Base-by-base conservation (phyloP, 1,139 yeast species). In the Debaryomycetaceae sp. region DNA sequence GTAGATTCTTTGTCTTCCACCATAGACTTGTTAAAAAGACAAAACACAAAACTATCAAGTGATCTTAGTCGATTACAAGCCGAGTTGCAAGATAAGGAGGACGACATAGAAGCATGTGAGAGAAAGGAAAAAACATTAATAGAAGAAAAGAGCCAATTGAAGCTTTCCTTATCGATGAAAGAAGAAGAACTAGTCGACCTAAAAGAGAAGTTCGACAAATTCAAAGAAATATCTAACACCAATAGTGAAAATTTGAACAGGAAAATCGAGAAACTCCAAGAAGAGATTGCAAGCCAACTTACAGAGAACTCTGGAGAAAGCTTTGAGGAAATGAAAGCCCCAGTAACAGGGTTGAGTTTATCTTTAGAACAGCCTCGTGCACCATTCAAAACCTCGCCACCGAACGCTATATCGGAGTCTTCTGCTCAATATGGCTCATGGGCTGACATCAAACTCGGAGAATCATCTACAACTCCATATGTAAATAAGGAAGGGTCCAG, bases 1-100 rank as follows among this genome's bases (percentile, higher is more conserved):
- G 65, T 81, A 6, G 68, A 75, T 17, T 60, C 61, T 30, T 60
- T 83, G 32, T 72, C 77, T 30, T 46, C 56, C 14, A 58, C 67
- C 3, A 46, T 69, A 2, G 79, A 74, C 6, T 38, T 53, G 1
- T 45, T 65, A 35, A 70, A 65, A 41, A 61, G 59, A 38, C 49
- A 65, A 6, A 69, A 71, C 40, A 36, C 48, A 8, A 67, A 64
- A 41, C 40, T 58, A 6, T 40, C 60, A 2, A 48, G 50, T 14
- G 78, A 73, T 31, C 40, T 64, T 29, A 61, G 61, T 41, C 55
- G 50, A 17, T 41, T 59, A 3, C 56, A 55, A 31, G 50, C 51
- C 5, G 44, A 50, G 28, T 33, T 59, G 34, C 51, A 51, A 35
- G 35, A 55, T 8, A 61, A 61, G 38, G 37, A 55, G 2, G 61